phyloP scores from a whole-genome alignment of 75 land plant species.

The Adiantum capillusveneris region DNA sequence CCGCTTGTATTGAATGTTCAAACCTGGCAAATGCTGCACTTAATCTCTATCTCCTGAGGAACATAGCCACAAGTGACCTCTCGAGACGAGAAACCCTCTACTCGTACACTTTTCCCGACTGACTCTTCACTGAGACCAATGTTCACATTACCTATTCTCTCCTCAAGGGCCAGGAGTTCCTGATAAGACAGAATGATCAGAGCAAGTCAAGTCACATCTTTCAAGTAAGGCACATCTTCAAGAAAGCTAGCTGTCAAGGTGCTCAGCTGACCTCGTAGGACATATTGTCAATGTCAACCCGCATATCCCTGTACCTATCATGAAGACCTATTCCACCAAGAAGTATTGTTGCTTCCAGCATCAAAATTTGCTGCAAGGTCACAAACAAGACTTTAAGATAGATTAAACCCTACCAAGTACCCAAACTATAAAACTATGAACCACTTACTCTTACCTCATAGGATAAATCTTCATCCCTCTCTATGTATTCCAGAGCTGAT shows the following conservation, averaged over 20 bases:
- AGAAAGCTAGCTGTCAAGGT: neutral
- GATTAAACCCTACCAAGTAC: neutral
- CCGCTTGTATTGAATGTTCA: neutral
- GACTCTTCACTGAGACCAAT: slow-evolving; percentile 63
- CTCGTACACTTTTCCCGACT: slow-evolving; percentile 32
- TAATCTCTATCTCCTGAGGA: slow-evolving; percentile 27
- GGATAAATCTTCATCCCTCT: slow-evolving; percentile 36
- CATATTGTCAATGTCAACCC: slow-evolving; percentile 83
- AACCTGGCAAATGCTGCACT: slow-evolving; percentile 82
- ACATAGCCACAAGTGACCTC: slow-evolving; percentile 10
- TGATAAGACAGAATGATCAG: slow-evolving; percentile 13
- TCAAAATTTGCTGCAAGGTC: slow-evolving; percentile 59
- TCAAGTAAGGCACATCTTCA: neutral
- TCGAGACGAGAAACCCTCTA: slow-evolving; percentile 13
- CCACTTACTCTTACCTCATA: slow-evolving; percentile 30
- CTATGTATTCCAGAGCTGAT: slow-evolving; percentile 28
- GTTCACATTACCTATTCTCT: slow-evolving; percentile 68
- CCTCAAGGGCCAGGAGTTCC: slow-evolving; percentile 77
- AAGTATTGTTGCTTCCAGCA: slow-evolving; percentile 59
- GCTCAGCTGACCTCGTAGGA: slow-evolving; percentile 48
- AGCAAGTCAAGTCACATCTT: neutral
- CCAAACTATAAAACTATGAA: no score
- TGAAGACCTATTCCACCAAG: slow-evolving; percentile 49
- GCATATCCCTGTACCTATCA: slow-evolving; percentile 57
- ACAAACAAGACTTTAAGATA: neutral